Evolutionary conservation across 163 green algal species (phyloP).

Genomic region (Scenedesmus sp.): DNA sequence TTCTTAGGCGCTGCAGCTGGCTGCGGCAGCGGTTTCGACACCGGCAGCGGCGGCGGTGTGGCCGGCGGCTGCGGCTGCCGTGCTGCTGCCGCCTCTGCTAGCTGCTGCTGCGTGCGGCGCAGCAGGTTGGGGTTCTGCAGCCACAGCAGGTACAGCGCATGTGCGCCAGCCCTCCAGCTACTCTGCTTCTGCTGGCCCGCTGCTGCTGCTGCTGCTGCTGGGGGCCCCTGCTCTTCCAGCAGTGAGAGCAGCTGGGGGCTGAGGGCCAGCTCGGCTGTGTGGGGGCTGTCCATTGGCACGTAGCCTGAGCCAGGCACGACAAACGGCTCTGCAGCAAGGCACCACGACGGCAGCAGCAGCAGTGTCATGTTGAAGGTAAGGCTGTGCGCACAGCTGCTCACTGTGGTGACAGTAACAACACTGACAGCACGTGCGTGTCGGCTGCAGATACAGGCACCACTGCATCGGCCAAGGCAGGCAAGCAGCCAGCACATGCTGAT

Average conservation of each 20-base stretch:
- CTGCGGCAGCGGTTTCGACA: background rate
- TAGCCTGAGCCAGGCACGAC: slow-evolving; percentile 45
- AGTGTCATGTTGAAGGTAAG: background rate
- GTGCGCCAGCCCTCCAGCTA: slow-evolving; percentile 44
- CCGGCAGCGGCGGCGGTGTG: background rate
- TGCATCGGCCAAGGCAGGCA: background rate
- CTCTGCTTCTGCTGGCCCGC: background rate
- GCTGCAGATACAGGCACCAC: background rate
- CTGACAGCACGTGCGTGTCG: background rate
- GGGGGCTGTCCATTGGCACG: slow-evolving; percentile 31
- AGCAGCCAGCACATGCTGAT: no score
- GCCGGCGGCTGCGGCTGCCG: background rate
- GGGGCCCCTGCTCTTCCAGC: slow-evolving; percentile 19
- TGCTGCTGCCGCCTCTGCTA: background rate
- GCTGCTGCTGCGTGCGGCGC: background rate
- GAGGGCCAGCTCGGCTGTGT: slow-evolving; percentile 30
- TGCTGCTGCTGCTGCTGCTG: slow-evolving; percentile 12
- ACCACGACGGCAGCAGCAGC: slow-evolving; percentile 23
- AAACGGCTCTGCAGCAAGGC: slow-evolving; percentile 49
- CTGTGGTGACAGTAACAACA: background rate
- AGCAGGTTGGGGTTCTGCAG: slow-evolving; percentile 43
- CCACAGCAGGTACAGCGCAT: slow-evolving; percentile 51
- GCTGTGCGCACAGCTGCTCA: background rate
- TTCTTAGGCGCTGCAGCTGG: slow-evolving; percentile 2
- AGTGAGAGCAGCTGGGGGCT: background rate